Conservation (phyloP, 225 moss, liverwort and hornwort species). For the Marchantia polymorpha region DNA sequence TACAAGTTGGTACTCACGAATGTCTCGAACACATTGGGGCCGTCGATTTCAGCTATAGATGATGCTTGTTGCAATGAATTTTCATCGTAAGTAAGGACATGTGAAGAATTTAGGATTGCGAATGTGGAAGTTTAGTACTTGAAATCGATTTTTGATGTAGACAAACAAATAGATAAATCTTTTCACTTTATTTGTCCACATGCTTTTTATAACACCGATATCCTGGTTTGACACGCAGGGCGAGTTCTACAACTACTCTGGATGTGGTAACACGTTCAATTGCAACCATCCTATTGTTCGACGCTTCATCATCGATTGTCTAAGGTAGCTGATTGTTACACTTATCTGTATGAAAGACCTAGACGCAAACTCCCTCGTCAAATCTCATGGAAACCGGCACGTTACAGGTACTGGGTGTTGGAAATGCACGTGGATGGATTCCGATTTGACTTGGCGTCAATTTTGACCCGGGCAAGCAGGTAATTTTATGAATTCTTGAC, state of each 20-base stretch:
- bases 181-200: too few species aligned
- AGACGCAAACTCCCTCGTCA: neutral
- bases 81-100: too few species aligned
- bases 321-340: slow-evolving; percentile 47
- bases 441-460: slow-evolving; percentile 87
- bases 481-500: neutral
- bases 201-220: neutral
- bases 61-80: too few species aligned
- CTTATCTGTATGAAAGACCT: neutral
- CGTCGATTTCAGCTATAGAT: neutral
- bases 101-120: too few species aligned
- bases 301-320: slow-evolving; percentile 76
- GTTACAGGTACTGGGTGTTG: slow-evolving; percentile 74
- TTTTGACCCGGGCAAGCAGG: slow-evolving; percentile 92
- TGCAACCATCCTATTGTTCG: slow-evolving; percentile 90
- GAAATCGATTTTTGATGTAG: too few species aligned
- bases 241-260: slow-evolving; percentile 92
- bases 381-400: slow-evolving; percentile 7
- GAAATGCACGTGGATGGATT: slow-evolving; percentile 97
- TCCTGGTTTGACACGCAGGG: slow-evolving; percentile 44
- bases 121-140: too few species aligned
- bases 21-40: neutral
- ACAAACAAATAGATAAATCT: too few species aligned
- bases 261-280: slow-evolving; percentile 93
- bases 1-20: neutral